phyloP scores from a whole-genome alignment of 2,329 filamentous ascomycete species.

The Hawksworthiomyces lignivorus region DNA sequence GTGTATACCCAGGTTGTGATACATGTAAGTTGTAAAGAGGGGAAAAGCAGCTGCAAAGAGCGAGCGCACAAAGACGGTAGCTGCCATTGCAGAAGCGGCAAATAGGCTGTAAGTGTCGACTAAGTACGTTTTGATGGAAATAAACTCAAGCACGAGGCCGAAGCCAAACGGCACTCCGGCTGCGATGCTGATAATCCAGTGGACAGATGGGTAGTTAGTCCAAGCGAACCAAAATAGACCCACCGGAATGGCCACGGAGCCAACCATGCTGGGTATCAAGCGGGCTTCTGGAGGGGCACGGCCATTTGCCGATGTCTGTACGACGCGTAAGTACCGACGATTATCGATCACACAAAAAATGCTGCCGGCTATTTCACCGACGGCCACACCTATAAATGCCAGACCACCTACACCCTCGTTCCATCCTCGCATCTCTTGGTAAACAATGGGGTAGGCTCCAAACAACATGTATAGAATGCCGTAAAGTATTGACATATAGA shows the following conservation, averaged over 20 bases:
- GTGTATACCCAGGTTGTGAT: constrained; percentile 55
- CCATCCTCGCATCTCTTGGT: constrained; percentile 52
- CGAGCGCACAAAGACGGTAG: constrained; percentile 62
- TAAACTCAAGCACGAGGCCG: constrained; percentile 53
- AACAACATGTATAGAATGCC: constrained; percentile 52
- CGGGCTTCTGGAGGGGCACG: constrained; percentile 58
- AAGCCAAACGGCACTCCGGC: constrained; percentile 28
- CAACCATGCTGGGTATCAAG: constrained; percentile 54
- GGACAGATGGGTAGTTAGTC: constrained; percentile 43
- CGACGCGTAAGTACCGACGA: constrained; percentile 30
- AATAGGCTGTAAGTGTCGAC: constrained; percentile 53
- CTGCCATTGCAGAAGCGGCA: constrained; percentile 65
- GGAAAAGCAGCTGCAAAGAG: constrained; percentile 65
- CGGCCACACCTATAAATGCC: constrained; percentile 58
- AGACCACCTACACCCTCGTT: constrained; percentile 51
- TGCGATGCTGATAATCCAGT: constrained; percentile 26
- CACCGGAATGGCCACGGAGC: constrained; percentile 52
- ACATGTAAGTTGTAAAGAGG: constrained; percentile 57
- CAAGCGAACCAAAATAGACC: constrained; percentile 62
- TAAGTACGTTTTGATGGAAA: constrained; percentile 56
- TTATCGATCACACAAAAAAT: constrained; percentile 38
- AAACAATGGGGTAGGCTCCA: constrained; percentile 57
- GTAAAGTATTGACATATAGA: constrained; percentile 58
- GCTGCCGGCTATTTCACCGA: constrained; percentile 44
- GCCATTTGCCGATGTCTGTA: no score